A percentile compares a stretch with the other conserved stretches of the same genome.
Evolutionary conservation across 495 filamentous ascomycete species (phyloP).

Genomic region (Hypomontagnella submonticulosa): DNA sequence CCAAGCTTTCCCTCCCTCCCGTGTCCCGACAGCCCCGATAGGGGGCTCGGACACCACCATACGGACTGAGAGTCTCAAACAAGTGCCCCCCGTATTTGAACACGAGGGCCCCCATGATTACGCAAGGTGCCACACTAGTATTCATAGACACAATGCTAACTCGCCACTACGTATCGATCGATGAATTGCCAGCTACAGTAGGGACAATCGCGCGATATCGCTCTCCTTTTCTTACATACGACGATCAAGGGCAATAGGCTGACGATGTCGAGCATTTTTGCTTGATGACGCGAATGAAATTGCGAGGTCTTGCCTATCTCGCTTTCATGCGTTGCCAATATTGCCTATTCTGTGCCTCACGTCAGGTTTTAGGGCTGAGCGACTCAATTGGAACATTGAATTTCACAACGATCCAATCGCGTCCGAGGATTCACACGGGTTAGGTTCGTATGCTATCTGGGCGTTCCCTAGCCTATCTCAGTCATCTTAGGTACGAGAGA

Average conservation of each 20-base stretch:
- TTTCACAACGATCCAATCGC: conserved; percentile 22
- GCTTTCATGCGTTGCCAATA: conserved; percentile 18
- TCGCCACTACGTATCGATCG: conserved; percentile 1
- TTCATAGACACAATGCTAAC: conserved; percentile 9
- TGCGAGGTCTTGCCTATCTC: conserved; percentile 17
- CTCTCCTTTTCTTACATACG: conserved; percentile 7
- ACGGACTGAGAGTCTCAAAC: conserved; percentile 6
- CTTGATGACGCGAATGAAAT: conserved; percentile 4
- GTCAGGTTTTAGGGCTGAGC: conserved; percentile 43
- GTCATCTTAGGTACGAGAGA: background rate
- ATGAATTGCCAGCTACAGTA: background rate
- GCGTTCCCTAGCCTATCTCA: conserved; percentile 14
- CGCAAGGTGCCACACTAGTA: conserved; percentile 16
- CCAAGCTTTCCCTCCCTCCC: conserved; percentile 11
- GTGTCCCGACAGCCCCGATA: conserved; percentile 2
- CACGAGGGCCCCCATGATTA: conserved; percentile 39
- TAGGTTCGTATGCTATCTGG: background rate
- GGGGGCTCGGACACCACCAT: conserved; percentile 25
- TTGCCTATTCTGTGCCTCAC: conserved; percentile 26
- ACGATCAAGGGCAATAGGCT: conserved; percentile 16
- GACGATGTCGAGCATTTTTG: conserved; percentile 11
- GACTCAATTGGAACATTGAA: conserved; percentile 2
- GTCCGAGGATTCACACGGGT: conserved; percentile 1
- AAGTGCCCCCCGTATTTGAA: conserved; percentile 26
- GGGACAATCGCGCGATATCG: conserved; percentile 4